Evolutionary conservation across 106 monocot species (phyloP).

Genomic region (Dendrobium nobile): DNA sequence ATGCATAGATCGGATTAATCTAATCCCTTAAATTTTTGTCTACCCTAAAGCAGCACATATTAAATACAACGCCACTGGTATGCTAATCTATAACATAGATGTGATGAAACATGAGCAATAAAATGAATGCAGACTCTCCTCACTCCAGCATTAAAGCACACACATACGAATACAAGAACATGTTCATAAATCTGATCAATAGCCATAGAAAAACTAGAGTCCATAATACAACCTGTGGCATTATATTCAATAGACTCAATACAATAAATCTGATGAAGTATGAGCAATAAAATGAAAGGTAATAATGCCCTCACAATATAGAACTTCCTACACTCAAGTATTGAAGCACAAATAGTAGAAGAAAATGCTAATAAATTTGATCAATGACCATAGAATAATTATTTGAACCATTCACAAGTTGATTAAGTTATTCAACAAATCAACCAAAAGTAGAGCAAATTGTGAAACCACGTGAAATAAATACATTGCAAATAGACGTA

Average conservation of each 20-base stretch:
- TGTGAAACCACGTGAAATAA: background rate
- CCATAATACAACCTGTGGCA: background rate
- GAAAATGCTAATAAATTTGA: background rate
- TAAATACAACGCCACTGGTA: background rate
- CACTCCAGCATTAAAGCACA: background rate
- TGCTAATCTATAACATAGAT: background rate
- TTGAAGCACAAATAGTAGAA: background rate
- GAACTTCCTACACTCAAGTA: background rate
- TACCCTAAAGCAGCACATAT: background rate
- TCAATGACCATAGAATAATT: background rate
- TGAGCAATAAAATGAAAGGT: conserved; percentile 1
- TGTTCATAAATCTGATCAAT: background rate
- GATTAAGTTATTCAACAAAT: background rate
- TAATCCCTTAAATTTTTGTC: background rate
- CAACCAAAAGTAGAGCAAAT: background rate
- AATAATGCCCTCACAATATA: background rate
- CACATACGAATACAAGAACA: background rate
- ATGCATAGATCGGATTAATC: background rate
- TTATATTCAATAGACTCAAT: background rate
- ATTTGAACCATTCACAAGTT: conserved; percentile 2
- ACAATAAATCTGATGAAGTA: background rate
- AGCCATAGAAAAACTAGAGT: background rate
- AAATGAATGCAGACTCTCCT: background rate
- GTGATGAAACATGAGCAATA: background rate
- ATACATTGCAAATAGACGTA: background rate